A percentile compares a stretch with the other conserved stretches of the same genome.
Evolutionary conservation across 495 filamentous ascomycete species (phyloP).

Genomic region (Xylaria bambusicola): DNA sequence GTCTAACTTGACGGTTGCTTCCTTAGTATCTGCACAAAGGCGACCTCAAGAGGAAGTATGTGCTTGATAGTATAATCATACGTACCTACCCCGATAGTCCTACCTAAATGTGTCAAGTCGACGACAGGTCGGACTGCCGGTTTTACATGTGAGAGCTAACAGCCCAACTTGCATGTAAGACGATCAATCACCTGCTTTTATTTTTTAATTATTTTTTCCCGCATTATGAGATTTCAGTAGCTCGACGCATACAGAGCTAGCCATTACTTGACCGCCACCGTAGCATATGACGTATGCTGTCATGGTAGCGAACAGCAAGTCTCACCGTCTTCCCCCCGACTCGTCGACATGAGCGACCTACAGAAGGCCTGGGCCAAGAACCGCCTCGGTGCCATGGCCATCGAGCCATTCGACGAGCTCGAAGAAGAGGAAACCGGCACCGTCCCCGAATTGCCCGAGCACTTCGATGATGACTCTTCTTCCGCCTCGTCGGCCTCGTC

Average conservation of each 20-base stretch:
- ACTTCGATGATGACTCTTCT: constrained; percentile 71
- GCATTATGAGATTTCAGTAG: constrained; percentile 8
- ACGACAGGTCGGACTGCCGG: background rate
- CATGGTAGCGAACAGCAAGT: constrained; percentile 13
- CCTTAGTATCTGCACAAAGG: too few species aligned
- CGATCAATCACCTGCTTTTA: too few species aligned
- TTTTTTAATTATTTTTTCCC: constrained; percentile 1
- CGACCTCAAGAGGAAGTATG: too few species aligned
- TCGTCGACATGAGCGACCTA: constrained; percentile 80
- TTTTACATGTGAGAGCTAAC: constrained; percentile 8
- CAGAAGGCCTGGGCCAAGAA: constrained; percentile 82
- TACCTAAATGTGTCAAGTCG: constrained; percentile 1
- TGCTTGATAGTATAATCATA: too few species aligned
- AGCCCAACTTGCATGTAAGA: constrained; percentile 5
- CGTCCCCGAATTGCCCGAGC: constrained; percentile 41
- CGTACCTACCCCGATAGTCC: background rate
- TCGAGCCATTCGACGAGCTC: constrained; percentile 49
- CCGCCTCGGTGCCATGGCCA: constrained; percentile 67
- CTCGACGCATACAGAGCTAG: background rate
- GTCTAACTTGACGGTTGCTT: background rate
- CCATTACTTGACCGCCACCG: background rate
- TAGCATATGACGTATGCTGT: constrained; percentile 12
- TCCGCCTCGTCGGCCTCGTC: constrained; percentile 79
- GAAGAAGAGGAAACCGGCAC: constrained; percentile 56
- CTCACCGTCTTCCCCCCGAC: constrained; percentile 5